Percentiles rank a stretch among this genome's conserved stretches.
phyloP scores from a whole-genome alignment of 352 stramenopile genomes.

The Thraustochytrium sp. region DNA sequence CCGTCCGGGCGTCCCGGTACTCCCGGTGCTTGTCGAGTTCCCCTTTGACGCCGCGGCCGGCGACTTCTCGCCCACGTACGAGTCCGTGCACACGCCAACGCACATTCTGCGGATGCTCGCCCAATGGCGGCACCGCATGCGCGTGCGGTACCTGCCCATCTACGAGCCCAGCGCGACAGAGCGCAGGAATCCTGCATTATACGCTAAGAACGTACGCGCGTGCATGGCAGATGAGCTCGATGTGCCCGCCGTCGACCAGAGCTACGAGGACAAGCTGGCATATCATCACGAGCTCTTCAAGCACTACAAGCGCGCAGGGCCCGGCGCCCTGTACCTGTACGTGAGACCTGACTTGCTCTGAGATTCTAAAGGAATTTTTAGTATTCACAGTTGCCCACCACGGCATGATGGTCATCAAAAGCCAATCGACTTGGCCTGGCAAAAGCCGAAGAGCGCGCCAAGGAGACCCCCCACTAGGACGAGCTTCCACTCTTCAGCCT shows the following conservation, averaged over 20 bases:
- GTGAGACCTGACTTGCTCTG: neutral
- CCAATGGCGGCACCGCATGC: slow-evolving; percentile 40
- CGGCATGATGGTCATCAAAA: no score
- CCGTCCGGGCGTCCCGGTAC: slow-evolving; percentile 34
- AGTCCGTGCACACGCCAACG: neutral
- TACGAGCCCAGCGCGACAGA: slow-evolving; percentile 41
- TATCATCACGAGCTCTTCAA: neutral
- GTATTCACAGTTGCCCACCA: neutral
- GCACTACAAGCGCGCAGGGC: neutral
- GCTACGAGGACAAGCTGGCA: slow-evolving; percentile 17
- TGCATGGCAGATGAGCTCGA: slow-evolving; percentile 44
- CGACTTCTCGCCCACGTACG: neutral
- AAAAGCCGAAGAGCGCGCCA: slow-evolving; percentile 69
- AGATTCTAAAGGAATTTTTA: neutral
- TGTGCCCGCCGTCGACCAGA: slow-evolving; percentile 42
- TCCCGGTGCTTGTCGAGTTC: slow-evolving; percentile 45
- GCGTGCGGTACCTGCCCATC: slow-evolving; percentile 39
- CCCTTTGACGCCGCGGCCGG: neutral
- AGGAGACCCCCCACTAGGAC: slow-evolving; percentile 81
- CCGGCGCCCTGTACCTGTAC: neutral
- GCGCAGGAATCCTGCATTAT: slow-evolving; percentile 23
- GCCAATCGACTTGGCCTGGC: slow-evolving; percentile 56
- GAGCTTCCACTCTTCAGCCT: slow-evolving; percentile 86
- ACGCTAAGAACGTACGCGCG: slow-evolving; percentile 44
- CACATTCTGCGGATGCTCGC: slow-evolving; percentile 3